These are phyloP conservation scores for Trichoderma brevicompactum DNA, from an alignment of 2,329 filamentous ascomycete genomes.

Conservation along the genomic window DNA sequence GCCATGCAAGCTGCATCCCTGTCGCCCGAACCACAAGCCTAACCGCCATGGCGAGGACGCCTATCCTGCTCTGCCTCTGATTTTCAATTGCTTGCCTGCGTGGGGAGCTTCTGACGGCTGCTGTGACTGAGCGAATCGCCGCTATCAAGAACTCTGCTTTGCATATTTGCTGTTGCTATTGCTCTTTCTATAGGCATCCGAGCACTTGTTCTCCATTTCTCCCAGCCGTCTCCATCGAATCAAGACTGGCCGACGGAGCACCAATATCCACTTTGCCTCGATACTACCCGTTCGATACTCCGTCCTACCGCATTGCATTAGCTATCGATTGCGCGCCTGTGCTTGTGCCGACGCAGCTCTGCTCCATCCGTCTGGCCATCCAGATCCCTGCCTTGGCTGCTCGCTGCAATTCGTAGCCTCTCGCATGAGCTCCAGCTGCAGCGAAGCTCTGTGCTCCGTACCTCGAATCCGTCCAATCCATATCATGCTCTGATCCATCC, in stretches of 20 bases:
- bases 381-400: background rate
- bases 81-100: conserved; percentile 7
- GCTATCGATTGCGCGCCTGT: conserved; percentile 10
- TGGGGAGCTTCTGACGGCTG: background rate
- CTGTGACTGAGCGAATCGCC: background rate
- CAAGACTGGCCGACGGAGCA: background rate
- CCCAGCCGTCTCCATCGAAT: background rate
- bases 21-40: conserved; percentile 5
- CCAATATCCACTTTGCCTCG: conserved; percentile 6
- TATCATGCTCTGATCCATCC: conserved; percentile 41
- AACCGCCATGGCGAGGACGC: conserved; percentile 16
- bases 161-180: background rate
- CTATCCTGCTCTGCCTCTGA: background rate
- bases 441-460: background rate
- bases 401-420: background rate
- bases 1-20: conserved; percentile 25
- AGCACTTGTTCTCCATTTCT: too few relatives aligned
- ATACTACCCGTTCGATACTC: conserved; percentile 1
- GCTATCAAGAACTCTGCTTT: background rate
- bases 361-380: conserved; percentile 3
- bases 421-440: conserved; percentile 1
- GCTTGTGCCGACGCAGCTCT: conserved; percentile 9
- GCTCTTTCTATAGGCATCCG: background rate
- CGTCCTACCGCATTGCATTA: conserved; percentile 21
- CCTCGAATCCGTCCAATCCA: conserved; percentile 20